Conservation (phyloP, 2,329 filamentous ascomycete genomes). For the Trichoderma sp. region DNA sequence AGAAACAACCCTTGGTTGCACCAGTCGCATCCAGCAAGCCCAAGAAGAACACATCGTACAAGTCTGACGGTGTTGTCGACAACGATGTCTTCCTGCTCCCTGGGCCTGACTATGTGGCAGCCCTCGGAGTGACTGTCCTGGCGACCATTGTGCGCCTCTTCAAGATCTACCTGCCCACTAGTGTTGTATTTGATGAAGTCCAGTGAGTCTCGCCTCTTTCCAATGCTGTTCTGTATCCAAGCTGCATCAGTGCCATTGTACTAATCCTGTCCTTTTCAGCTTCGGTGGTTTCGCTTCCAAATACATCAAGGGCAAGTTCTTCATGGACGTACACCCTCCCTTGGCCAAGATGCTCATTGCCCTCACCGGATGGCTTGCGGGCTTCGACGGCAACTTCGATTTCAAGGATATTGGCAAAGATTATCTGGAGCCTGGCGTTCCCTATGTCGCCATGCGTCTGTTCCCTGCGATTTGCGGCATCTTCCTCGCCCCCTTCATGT, state of each 20-base stretch:
- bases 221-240: neutral
- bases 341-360: conserved; percentile 96
- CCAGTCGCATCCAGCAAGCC: conserved; percentile 29
- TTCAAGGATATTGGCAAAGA: conserved; percentile 99
- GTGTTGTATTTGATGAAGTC: conserved; percentile 98
- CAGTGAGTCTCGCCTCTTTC: conserved; percentile 63
- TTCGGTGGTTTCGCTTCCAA: conserved; percentile 98
- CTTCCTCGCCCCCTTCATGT: conserved; percentile 85
- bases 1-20: conserved; percentile 18
- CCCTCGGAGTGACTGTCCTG: conserved; percentile 69
- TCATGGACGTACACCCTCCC: conserved; percentile 99
- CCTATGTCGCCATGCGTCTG: conserved; percentile 96
- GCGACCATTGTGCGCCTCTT: conserved; percentile 82
- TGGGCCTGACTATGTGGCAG: conserved; percentile 74
- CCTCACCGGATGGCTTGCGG: conserved; percentile 88
- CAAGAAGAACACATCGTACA: conserved; percentile 56
- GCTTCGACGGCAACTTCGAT: conserved; percentile 93
- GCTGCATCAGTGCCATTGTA: neutral
- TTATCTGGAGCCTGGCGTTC: conserved; percentile 89
- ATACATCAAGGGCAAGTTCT: conserved; percentile 99
- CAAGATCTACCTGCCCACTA: conserved; percentile 92
- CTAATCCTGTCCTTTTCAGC: conserved; percentile 44
- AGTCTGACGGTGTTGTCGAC: conserved; percentile 77
- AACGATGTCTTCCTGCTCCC: conserved; percentile 90
- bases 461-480: conserved; percentile 88